Evolutionary conservation across 2,329 filamentous ascomycete genomes (phyloP).

Genomic region (Fusarium dimerum): DNA sequence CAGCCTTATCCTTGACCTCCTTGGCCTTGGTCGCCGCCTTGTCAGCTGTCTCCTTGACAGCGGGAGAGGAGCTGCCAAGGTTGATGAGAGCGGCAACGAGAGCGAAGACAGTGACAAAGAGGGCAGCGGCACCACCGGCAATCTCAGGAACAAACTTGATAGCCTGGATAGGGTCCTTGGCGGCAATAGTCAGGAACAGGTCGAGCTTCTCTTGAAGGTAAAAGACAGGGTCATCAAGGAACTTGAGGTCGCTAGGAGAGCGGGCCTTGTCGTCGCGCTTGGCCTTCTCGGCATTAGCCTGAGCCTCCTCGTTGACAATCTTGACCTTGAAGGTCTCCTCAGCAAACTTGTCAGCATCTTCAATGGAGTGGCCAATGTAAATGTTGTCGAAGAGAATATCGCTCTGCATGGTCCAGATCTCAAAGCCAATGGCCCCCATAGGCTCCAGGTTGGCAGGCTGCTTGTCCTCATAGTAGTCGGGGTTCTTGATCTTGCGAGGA

Average conservation of each 20-base stretch:
- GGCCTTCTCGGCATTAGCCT: conserved; percentile 78
- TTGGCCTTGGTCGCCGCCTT: conserved; percentile 70
- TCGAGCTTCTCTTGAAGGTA: conserved; percentile 93
- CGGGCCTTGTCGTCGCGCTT: conserved; percentile 66
- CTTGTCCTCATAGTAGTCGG: conserved; percentile 96
- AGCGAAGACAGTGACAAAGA: conserved; percentile 69
- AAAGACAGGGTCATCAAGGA: conserved; percentile 84
- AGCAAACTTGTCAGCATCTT: conserved; percentile 87
- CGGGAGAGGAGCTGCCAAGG: conserved; percentile 65
- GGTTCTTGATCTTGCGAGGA: conserved; percentile 96
- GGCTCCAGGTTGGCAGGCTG: conserved; percentile 94
- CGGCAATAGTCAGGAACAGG: conserved; percentile 81
- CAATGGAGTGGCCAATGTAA: conserved; percentile 96
- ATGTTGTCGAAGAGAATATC: conserved; percentile 99
- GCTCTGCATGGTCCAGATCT: conserved; percentile 99
- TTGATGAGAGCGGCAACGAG: conserved; percentile 68
- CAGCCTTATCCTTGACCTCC: conserved; percentile 68
- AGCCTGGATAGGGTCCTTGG: conserved; percentile 80
- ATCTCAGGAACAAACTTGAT: conserved; percentile 91
- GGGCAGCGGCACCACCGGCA: conserved; percentile 74
- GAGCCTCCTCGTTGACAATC: conserved; percentile 76
- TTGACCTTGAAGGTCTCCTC: conserved; percentile 90
- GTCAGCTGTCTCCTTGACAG: conserved; percentile 70
- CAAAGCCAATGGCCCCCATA: conserved; percentile 97
- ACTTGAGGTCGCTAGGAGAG: conserved; percentile 76